Evolutionary conservation across 495 filamentous ascomycete genomes (phyloP).

Genomic region (Pyrenopolyporus hunteri): DNA sequence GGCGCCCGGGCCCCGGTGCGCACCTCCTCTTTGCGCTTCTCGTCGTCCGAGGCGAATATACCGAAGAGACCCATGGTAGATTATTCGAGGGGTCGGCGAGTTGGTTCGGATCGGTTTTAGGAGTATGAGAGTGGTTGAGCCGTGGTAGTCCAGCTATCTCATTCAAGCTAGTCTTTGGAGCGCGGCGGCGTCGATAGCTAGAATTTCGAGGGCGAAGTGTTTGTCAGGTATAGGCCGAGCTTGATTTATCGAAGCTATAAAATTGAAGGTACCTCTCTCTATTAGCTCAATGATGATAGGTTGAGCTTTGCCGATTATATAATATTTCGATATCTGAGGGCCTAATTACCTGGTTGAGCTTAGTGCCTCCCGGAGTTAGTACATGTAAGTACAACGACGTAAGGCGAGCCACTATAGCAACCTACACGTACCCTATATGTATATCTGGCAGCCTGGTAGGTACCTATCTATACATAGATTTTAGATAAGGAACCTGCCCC

Average conservation of each 20-base stretch:
- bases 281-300: slow-evolving; percentile 6
- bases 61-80: slow-evolving; percentile 53
- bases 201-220: slow-evolving; percentile 4
- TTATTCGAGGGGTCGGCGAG: neutral
- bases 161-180: neutral
- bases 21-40: slow-evolving; percentile 58
- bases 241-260: slow-evolving; percentile 23
- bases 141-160: no score
- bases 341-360: neutral
- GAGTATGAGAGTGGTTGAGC: no score
- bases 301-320: slow-evolving; percentile 14
- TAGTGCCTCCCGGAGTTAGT: no score
- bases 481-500: slow-evolving; percentile 3
- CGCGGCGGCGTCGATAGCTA: slow-evolving; percentile 4
- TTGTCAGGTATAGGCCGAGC: slow-evolving; percentile 1
- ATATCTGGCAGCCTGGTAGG: neutral
- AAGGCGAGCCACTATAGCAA: neutral
- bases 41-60: slow-evolving; percentile 50
- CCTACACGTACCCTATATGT: neutral
- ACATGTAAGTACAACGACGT: no score
- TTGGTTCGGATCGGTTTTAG: no score
- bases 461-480: neutral
- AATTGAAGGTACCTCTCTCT: neutral
- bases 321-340: no score
- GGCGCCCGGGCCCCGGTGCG: slow-evolving; percentile 72